Evolutionary conservation across 306 rosid species (phyloP).

Genomic region (Acacia confusa): DNA sequence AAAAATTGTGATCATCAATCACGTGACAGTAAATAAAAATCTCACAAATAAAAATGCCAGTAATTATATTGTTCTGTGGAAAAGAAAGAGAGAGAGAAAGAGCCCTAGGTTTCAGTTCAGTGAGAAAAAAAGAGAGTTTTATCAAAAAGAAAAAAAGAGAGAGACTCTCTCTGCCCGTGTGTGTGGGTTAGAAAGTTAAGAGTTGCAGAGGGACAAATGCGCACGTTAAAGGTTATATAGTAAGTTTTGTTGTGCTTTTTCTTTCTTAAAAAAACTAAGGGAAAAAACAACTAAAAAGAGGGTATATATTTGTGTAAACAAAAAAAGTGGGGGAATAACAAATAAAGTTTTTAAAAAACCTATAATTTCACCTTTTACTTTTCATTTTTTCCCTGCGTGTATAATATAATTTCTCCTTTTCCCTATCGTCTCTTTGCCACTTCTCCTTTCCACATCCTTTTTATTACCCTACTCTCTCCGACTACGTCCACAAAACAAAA

Average conservation of each 20-base stretch:
- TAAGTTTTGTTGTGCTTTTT: neutral
- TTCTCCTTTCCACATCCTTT: slow-evolving; percentile 17
- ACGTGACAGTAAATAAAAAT: neutral
- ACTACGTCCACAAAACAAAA: slow-evolving; percentile 67
- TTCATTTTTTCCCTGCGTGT: neutral
- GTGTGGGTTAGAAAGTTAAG: slow-evolving; percentile 31
- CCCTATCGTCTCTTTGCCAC: slow-evolving; percentile 21
- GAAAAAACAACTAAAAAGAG: slow-evolving; percentile 7
- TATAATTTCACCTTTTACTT: neutral
- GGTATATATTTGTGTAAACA: neutral
- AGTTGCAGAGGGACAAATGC: slow-evolving; percentile 49
- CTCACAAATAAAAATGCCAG: neutral
- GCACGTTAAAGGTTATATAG: slow-evolving; percentile 39
- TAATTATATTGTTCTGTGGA: neutral
- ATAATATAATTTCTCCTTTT: neutral
- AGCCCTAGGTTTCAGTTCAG: slow-evolving; percentile 31
- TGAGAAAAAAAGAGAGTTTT: slow-evolving; percentile 1
- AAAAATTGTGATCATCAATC: slow-evolving; percentile 18
- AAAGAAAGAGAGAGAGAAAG: slow-evolving; percentile 4
- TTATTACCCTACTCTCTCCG: slow-evolving; percentile 38
- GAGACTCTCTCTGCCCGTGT: slow-evolving; percentile 19
- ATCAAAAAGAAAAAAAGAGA: too few relatives aligned
- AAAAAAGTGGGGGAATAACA: neutral
- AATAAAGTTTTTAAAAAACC: neutral
- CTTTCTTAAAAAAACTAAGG: neutral